These are phyloP conservation scores for Thielaviopsis euricoi DNA, from an alignment of 2,329 filamentous ascomycete genomes.

Conservation along the genomic window DNA sequence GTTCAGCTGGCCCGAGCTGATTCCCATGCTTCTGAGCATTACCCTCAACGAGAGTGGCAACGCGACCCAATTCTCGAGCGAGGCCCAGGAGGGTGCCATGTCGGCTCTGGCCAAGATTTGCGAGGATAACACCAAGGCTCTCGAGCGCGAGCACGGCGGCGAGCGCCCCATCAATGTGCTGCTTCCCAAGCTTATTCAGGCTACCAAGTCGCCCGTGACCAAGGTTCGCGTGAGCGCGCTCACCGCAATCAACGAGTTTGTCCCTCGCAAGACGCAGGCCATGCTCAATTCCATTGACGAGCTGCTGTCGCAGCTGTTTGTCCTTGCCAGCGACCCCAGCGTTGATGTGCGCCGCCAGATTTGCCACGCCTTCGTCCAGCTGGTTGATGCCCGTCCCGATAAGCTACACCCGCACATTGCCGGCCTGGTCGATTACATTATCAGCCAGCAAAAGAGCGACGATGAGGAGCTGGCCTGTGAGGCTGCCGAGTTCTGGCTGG, in stretches of 20 bases:
- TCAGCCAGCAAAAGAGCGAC: slow-evolving; percentile 72
- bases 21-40: slow-evolving; percentile 66
- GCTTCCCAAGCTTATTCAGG: slow-evolving; percentile 78
- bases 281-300: slow-evolving; percentile 66
- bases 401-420: slow-evolving; percentile 78
- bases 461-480: slow-evolving; percentile 86
- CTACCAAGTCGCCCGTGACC: slow-evolving; percentile 58
- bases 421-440: slow-evolving; percentile 83
- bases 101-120: slow-evolving; percentile 86
- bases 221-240: slow-evolving; percentile 70
- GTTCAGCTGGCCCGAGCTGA: slow-evolving; percentile 76
- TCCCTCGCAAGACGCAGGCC: slow-evolving; percentile 67
- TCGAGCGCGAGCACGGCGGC: slow-evolving; percentile 78
- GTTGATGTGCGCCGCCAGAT: slow-evolving; percentile 82
- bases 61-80: slow-evolving; percentile 36
- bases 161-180: slow-evolving; percentile 77
- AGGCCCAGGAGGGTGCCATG: slow-evolving; percentile 86
- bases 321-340: slow-evolving; percentile 58
- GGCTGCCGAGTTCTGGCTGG: slow-evolving; percentile 94
- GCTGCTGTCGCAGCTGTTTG: slow-evolving; percentile 69
- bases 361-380: slow-evolving; percentile 79
- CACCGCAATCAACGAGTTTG: slow-evolving; percentile 79
- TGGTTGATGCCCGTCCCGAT: slow-evolving; percentile 80
- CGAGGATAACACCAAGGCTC: slow-evolving; percentile 77
- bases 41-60: slow-evolving; percentile 52